Base-by-base conservation (phyloP, 495 filamentous ascomycete species). In the Aspergillus baeticus region DNA sequence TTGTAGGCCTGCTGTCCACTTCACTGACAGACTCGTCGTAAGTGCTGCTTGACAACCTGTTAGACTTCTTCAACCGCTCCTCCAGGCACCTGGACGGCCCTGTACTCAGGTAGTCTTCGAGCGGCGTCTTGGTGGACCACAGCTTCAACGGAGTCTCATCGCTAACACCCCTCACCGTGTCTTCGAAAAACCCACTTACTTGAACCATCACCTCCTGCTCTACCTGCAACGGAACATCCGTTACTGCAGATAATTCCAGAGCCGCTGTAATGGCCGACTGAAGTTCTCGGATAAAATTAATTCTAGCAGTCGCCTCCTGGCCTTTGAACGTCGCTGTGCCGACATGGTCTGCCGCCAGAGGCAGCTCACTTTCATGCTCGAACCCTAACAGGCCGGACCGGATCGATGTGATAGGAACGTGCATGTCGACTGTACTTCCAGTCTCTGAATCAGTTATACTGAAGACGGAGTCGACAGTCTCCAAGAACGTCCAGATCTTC, bases 401-500 rank as follows among this genome's bases (percentile, higher is more conserved):
- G 53, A 86, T 84, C 0, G 84, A 85, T 3, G 83, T 82, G 10
- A 87, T 75, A 1, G 84, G 83, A 2, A 82, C 83, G 36, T 78
- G 78, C 54, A 77, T 68, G 44, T 72, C 69, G 26, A 76, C 55
- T 0, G 60, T 53, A 11, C 60, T 73, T 6, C 57, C 58, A 1
- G 62, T 64, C 15, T 74, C 69, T 0, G 59, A 51, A 55, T 77
- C 72, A 14, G 57, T 51, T 7, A 82, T 74, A 5, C 77, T 77
- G 35, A 88, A 68, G 7, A 74, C 71, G 0, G 84, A 85, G 58
- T 89, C 86, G 3, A 79, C 64, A 0, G 82, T 87, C 62, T 88
- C 85, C 33, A 84, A 80, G 26, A 87, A 85, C 4, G 83, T 82
- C 81, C 84, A 87, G n/a, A 89, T 69, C 44, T 81, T 83, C 41